Evolutionary conservation across 768 basidiomycete species (phyloP).

Genomic region (Tylopilus plumbeoviolaceoides): DNA sequence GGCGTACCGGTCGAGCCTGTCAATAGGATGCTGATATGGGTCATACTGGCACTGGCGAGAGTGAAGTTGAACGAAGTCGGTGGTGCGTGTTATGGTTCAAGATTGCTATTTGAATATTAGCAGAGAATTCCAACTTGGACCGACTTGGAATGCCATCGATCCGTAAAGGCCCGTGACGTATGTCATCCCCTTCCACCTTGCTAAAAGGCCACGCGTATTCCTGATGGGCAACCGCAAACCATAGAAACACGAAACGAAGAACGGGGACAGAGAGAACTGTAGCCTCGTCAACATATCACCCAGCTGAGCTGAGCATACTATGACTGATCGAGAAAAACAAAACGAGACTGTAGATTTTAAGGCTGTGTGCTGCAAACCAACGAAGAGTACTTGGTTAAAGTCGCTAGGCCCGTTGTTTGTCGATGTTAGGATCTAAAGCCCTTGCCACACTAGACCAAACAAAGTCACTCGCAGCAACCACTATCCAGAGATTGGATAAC

Average conservation of each 20-base stretch:
- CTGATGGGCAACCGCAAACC: not conserved
- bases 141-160: not conserved
- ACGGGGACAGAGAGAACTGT: not conserved
- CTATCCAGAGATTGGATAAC: slow-evolving; percentile 8
- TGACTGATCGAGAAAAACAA: not conserved
- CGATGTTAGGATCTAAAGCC: slow-evolving; percentile 23
- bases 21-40: slow-evolving; percentile 11
- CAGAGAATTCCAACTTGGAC: slow-evolving; percentile 4
- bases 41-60: slow-evolving; percentile 7
- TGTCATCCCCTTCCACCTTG: not conserved
- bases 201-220: not conserved
- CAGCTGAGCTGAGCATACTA: not conserved
- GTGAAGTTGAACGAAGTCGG: not conserved
- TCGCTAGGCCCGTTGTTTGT: slow-evolving; percentile 16
- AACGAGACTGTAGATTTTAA: not conserved
- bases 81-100: not conserved
- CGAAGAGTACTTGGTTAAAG: not conserved
- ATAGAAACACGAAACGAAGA: not conserved
- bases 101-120: not conserved
- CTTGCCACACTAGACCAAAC: slow-evolving; percentile 23
- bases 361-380: not conserved
- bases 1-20: slow-evolving; percentile 21
- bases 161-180: not conserved
- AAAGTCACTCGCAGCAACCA: slow-evolving; percentile 14
- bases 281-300: not conserved